These are phyloP conservation scores for Aspergillus calidoustus DNA, from an alignment of 2,329 filamentous ascomycete genomes.

Conservation along the genomic window DNA sequence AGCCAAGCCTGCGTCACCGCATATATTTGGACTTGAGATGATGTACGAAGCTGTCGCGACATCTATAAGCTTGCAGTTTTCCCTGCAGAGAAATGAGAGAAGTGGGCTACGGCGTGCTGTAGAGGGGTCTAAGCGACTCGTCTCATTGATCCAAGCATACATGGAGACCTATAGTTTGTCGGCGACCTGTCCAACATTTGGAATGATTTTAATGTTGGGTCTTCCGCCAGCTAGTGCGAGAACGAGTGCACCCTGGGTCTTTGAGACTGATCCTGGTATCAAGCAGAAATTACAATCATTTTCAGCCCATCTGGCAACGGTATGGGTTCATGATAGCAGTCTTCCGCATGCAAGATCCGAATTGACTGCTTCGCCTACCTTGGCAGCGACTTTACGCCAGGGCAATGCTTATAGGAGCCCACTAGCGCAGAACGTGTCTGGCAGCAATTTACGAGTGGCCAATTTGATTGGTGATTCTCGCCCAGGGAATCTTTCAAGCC, in stretches of 20 bases:
- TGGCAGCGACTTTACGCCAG: slow-evolving; percentile 11
- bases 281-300: slow-evolving; percentile 34
- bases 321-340: slow-evolving; percentile 31
- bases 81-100: slow-evolving; percentile 29
- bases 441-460: slow-evolving; percentile 6
- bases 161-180: slow-evolving; percentile 48
- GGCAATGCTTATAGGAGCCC: slow-evolving; percentile 13
- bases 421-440: neutral
- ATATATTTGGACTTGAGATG: slow-evolving; percentile 42
- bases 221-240: slow-evolving; percentile 27
- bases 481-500: slow-evolving; percentile 15
- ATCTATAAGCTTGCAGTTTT: slow-evolving; percentile 32
- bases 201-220: slow-evolving; percentile 43
- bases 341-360: neutral
- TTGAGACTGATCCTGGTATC: slow-evolving; percentile 33
- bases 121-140: slow-evolving; percentile 41
- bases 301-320: slow-evolving; percentile 34
- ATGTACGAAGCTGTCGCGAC: slow-evolving; percentile 37
- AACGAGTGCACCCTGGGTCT: slow-evolving; percentile 10
- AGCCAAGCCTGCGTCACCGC: slow-evolving; percentile 32
- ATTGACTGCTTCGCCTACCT: neutral
- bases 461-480: slow-evolving; percentile 18
- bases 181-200: slow-evolving; percentile 47
- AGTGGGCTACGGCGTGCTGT: slow-evolving; percentile 34
- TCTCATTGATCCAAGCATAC: slow-evolving; percentile 42